phyloP scores from a whole-genome alignment of 495 filamentous ascomycete species.

The Sporormia fimetaria region DNA sequence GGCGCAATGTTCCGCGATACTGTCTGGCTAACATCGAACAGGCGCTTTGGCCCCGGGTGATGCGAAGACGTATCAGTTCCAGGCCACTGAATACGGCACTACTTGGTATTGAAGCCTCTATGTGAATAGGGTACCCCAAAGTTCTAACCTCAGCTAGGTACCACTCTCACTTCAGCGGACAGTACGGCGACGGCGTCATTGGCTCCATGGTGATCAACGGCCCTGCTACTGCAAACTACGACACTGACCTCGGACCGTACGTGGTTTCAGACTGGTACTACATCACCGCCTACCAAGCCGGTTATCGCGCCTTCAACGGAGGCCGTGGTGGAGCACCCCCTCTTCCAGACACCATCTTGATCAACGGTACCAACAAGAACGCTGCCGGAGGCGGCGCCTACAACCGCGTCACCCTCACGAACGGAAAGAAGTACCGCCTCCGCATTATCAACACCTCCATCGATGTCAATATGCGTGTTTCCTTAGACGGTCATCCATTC shows the following conservation, averaged over 20 bases:
- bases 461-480: constrained; percentile 28
- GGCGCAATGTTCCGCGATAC: neutral
- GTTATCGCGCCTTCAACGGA: constrained; percentile 10
- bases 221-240: constrained; percentile 32
- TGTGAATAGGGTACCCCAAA: too few relatives aligned
- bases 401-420: constrained; percentile 19
- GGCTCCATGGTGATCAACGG: constrained; percentile 32
- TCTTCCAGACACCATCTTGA: constrained; percentile 27
- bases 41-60: constrained; percentile 30
- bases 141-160: too few relatives aligned
- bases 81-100: constrained; percentile 31
- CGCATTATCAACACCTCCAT: constrained; percentile 30
- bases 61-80: constrained; percentile 28
- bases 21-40: neutral
- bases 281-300: constrained; percentile 22
- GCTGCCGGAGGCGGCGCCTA: constrained; percentile 24
- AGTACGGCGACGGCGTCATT: constrained; percentile 33
- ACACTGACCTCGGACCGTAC: constrained; percentile 30
- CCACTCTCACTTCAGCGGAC: constrained; percentile 30
- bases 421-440: constrained; percentile 28
- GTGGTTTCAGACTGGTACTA: constrained; percentile 32
- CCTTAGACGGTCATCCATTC: constrained; percentile 30
- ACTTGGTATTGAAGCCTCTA: too few relatives aligned
- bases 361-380: constrained; percentile 32
- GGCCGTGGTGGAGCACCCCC: constrained; percentile 20